Evolutionary conservation across 2,329 filamentous ascomycete genomes (phyloP).

Genomic region (Trichoderma lentiforme): DNA sequence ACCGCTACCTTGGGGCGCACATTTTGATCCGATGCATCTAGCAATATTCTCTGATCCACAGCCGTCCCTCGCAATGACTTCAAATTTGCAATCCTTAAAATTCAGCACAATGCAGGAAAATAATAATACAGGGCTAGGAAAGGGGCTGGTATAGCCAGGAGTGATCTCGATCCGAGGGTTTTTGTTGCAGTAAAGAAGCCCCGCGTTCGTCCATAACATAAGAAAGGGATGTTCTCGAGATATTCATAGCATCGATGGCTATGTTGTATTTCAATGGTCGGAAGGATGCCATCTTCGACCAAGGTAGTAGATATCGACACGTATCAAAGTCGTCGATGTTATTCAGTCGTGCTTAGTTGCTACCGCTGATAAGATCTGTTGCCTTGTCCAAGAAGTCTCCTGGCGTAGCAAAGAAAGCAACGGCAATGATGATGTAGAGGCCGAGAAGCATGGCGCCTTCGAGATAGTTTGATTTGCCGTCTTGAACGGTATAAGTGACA

Average conservation of each 20-base stretch:
- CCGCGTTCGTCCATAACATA: background rate
- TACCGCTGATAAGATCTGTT: background rate
- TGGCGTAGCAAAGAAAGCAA: slow-evolving; percentile 58
- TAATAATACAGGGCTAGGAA: slow-evolving; percentile 7
- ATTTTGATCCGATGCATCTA: background rate
- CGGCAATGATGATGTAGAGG: slow-evolving; percentile 58
- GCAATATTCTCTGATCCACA: background rate
- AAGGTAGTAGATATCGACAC: background rate
- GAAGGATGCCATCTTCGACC: background rate
- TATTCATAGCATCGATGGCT: background rate
- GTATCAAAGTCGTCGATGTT: background rate
- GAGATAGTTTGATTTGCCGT: slow-evolving; percentile 80
- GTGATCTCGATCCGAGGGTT: background rate
- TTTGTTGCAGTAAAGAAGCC: background rate
- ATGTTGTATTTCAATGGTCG: background rate
- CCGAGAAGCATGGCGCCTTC: slow-evolving; percentile 67
- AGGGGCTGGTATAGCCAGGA: background rate
- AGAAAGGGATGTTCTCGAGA: background rate
- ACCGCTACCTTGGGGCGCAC: background rate
- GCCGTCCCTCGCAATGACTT: background rate
- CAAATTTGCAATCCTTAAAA: background rate
- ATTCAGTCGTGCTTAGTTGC: background rate
- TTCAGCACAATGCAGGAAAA: background rate
- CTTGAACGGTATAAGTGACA: slow-evolving; percentile 72
- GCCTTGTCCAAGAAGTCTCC: slow-evolving; percentile 43